phyloP scores from a whole-genome alignment of 306 rosid species.

The Citrullus amarus region DNA sequence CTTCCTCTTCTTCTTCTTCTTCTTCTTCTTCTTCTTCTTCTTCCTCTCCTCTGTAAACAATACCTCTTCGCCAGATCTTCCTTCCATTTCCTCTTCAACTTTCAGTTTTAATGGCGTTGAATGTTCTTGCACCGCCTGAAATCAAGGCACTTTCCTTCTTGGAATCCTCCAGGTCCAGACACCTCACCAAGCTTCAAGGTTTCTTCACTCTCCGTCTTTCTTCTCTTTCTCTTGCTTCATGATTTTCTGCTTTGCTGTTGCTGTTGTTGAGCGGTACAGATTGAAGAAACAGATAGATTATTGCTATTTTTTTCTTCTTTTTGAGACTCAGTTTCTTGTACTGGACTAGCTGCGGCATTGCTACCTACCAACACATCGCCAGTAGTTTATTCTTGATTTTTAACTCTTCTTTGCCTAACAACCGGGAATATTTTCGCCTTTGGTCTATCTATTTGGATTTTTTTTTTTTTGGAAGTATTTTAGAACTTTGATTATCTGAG shows the following conservation, averaged over 20 bases:
- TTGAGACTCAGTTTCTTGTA: not conserved
- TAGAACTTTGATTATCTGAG: not conserved
- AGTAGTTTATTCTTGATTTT: not conserved
- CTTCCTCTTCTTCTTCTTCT: not conserved
- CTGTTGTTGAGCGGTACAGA: not conserved
- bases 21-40: not conserved
- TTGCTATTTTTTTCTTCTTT: not conserved
- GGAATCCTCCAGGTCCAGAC: conserved; percentile 43
- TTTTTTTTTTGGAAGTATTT: not conserved
- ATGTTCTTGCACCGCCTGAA: conserved; percentile 61
- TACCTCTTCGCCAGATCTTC: not conserved
- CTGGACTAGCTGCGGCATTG: not conserved
- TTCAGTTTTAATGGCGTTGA: conserved; percentile 49
- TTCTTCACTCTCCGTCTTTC: not conserved
- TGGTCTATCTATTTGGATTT: not conserved
- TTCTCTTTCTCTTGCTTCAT: not conserved
- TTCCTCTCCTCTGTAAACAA: not conserved
- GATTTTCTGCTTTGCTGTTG: not conserved
- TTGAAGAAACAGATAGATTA: not conserved
- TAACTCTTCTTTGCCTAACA: not conserved
- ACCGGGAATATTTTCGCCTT: not conserved
- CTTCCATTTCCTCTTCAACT: not conserved
- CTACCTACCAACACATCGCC: not conserved
- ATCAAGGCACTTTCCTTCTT: conserved; percentile 55
- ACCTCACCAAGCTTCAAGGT: conserved; percentile 60